A percentile compares a stretch with the other conserved stretches of the same genome.
phyloP scores from a whole-genome alignment of 495 filamentous ascomycete genomes.

The Penicillium manginii region DNA sequence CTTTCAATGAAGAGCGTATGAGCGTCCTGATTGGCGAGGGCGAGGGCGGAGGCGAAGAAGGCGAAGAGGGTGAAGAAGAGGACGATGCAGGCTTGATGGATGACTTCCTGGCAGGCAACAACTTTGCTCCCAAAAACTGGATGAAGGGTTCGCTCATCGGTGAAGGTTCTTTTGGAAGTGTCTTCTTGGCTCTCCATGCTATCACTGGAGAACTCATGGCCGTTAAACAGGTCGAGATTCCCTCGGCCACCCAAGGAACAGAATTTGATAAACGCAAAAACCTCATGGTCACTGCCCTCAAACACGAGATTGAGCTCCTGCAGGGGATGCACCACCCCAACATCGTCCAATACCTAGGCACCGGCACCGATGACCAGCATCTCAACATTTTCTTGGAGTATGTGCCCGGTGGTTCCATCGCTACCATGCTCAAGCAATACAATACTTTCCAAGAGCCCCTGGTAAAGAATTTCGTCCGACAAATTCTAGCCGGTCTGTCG shows the following conservation, averaged over 20 bases:
- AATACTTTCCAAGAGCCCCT: slow-evolving; percentile 91
- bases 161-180: slow-evolving; percentile 94
- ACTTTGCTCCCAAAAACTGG: slow-evolving; percentile 95
- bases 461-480: slow-evolving; percentile 94
- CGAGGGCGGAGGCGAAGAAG: slow-evolving; percentile 88
- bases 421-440: slow-evolving; percentile 97
- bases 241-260: slow-evolving; percentile 75
- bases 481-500: slow-evolving; percentile 92
- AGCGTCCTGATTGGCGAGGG: slow-evolving; percentile 60
- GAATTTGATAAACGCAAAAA: slow-evolving; percentile 89
- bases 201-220: slow-evolving; percentile 97
- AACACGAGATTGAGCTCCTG: slow-evolving; percentile 92
- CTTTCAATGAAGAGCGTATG: slow-evolving; percentile 67
- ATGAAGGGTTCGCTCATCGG: slow-evolving; percentile 99
- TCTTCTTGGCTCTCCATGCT: slow-evolving; percentile 95
- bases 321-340: slow-evolving; percentile 95
- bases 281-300: slow-evolving; percentile 95
- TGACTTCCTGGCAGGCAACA: slow-evolving; percentile 85
- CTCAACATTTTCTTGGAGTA: slow-evolving; percentile 99
- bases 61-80: slow-evolving; percentile 57
- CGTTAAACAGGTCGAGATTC: slow-evolving; percentile 97
- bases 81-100: slow-evolving; percentile 70
- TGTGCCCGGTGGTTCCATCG: slow-evolving; percentile 95
- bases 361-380: slow-evolving; percentile 84
- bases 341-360: slow-evolving; percentile 97